These are phyloP conservation scores for Coprinellus aureogranulatus DNA, from an alignment of 768 basidiomycete species.

Conservation along the genomic window DNA sequence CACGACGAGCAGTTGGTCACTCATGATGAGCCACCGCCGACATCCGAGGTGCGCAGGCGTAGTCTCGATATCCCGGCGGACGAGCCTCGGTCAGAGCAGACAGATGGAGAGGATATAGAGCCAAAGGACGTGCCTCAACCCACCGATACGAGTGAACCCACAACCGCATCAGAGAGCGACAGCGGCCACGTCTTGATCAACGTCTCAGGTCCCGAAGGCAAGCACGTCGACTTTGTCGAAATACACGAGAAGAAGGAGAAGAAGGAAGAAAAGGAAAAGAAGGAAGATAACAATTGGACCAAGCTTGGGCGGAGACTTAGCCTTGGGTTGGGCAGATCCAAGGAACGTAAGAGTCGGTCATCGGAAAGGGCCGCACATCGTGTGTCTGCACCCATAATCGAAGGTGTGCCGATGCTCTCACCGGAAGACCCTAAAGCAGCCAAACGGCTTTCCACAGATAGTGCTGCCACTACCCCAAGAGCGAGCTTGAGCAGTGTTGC, in stretches of 20 bases:
- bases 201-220: slow-evolving; percentile 1
- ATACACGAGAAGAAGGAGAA: background rate
- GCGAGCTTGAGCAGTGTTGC: background rate
- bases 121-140: background rate
- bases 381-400: slow-evolving; percentile 13
- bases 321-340: slow-evolving; percentile 41
- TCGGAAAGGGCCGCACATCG: slow-evolving; percentile 25
- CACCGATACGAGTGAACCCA: background rate
- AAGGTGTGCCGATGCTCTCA: slow-evolving; percentile 9
- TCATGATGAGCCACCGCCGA: slow-evolving; percentile 7
- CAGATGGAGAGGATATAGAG: background rate
- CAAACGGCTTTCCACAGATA: slow-evolving; percentile 1
- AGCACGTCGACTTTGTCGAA: slow-evolving; percentile 3
- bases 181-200: slow-evolving; percentile 3
- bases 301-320: slow-evolving; percentile 65
- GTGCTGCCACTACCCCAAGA: slow-evolving; percentile 7
- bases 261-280: slow-evolving; percentile 1
- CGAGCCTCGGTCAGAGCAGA: background rate
- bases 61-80: slow-evolving; percentile 14
- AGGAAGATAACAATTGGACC: slow-evolving; percentile 41
- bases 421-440: background rate
- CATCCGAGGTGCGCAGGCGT: slow-evolving; percentile 8
- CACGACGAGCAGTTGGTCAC: slow-evolving; percentile 11
- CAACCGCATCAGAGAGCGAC: background rate
- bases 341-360: slow-evolving; percentile 33